phyloP scores from a whole-genome alignment of 345 rosid genomes.

The Lumnitzera littorea region DNA sequence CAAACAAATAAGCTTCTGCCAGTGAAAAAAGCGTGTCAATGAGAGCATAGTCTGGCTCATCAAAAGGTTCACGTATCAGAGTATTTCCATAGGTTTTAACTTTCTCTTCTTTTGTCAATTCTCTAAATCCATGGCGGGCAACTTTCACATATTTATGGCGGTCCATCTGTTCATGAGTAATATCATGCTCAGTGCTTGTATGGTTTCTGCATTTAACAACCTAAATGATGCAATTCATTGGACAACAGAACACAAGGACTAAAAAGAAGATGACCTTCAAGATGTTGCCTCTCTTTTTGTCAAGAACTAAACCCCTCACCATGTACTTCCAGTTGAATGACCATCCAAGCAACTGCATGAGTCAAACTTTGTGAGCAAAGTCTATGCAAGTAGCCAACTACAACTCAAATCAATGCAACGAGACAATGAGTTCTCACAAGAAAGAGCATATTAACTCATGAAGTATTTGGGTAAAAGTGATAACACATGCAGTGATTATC shows the following conservation, averaged over 20 bases:
- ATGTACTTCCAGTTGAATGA: slow-evolving; percentile 91
- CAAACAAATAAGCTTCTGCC: slow-evolving; percentile 94
- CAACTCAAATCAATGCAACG: too few species aligned
- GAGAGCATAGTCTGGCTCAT: slow-evolving; percentile 95
- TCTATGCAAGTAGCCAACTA: too few species aligned
- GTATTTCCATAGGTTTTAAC: slow-evolving; percentile 77
- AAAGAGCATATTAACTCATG: too few species aligned
- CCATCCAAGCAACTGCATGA: slow-evolving; percentile 69
- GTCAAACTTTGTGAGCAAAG: too few species aligned
- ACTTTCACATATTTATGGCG: slow-evolving; percentile 96
- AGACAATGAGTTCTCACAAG: too few species aligned
- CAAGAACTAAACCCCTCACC: slow-evolving; percentile 97
- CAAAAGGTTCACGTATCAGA: slow-evolving; percentile 79
- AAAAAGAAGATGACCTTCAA: slow-evolving; percentile 44
- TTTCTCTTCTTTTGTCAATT: slow-evolving; percentile 90
- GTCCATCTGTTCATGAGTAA: slow-evolving; percentile 59
- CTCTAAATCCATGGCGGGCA: slow-evolving; percentile 94
- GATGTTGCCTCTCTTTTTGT: slow-evolving; percentile 96
- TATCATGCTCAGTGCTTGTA: too few species aligned
- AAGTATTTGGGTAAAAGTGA: too few species aligned
- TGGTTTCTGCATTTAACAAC: too few species aligned
- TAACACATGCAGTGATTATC: too few species aligned
- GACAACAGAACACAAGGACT: too few species aligned
- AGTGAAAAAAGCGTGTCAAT: slow-evolving; percentile 92
- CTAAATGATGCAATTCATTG: too few species aligned